Evolutionary conservation across 148 eudicot species (phyloP), one percentile per base, ranked within the genome.

Genomic region (Camellia sinensis): DNA sequence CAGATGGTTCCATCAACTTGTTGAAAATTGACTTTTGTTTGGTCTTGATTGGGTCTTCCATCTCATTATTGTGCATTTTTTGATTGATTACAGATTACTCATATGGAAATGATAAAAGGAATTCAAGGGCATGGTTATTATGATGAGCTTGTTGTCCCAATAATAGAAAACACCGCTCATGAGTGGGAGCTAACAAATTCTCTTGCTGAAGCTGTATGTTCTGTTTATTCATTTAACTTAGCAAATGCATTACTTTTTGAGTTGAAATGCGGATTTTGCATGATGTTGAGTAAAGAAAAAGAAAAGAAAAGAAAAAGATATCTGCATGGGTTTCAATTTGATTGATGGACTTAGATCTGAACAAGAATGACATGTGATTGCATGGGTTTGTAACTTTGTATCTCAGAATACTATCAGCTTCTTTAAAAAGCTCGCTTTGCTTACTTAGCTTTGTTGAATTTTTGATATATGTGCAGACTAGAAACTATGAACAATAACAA

Each of bases 41-140:
- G 15, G n/a, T 37, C 76, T n/a, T 15, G 5, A 40, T 64, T 0
- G 15, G 10, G 2, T 50, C 41, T 67, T 43, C 22, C 41, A 63
- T 62, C 56, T 71, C 17, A 52, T 44, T 6, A 7, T 10, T 56
- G 0, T 56, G 53, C 21, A 29, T 29, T 29, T 75, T 15, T 44
- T 70, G 17, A 76, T 68, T 82, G 40, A 40, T 74, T 80, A 75
- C 91, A 96, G 99, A 93, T 96, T 82, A 93, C 94, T 82, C 97
- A 96, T 85, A 96, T 96, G 99, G 99, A 96, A 87, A 96, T 96
- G 98, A 96, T 93, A 62, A 96, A 96, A 87, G 99, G 99, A 80
- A 96, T 96, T 82, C 94, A 91, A 83, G 99, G 99, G 63, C 99
- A 96, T 90, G 99, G 99, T 66, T 96, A 96, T 75, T 91, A 93